Evolutionary conservation across 164 flowering plant species (phyloP), one percentile per base, ranked within the genome.

Genomic region (Malania oleifera): DNA sequence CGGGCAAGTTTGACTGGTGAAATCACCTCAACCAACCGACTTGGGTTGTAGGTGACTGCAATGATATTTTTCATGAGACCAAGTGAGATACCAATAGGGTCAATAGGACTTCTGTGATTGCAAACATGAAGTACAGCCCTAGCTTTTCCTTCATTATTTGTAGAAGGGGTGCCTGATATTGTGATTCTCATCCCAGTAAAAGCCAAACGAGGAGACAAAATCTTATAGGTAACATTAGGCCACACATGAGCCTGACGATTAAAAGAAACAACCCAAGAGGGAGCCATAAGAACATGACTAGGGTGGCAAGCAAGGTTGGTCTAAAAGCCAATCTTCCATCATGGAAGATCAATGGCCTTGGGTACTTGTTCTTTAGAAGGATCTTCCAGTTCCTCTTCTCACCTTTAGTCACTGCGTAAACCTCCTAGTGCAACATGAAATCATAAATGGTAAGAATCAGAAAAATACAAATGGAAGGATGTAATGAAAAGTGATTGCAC

Each of bases 341-440:
- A 58, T 86, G 93, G 58, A 86, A 84, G 18, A 86, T 68, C 34
- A 86, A 37, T 7, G 81, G 81, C 27, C 75, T 84, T 40, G 78
- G 80, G 64, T 77, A 77, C 47, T 40, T 76, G 3, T 77, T 66
- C 31, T 73, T 73, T 50, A 82, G 76, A 18, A 85, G 70, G 17
- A 3, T 23, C 19, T 70, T 26, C 75, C 71, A 69, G 7, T 51
- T 67, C 50, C 40, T 63, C 61, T 74, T 77, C 15, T 77, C 77
- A 18, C 61, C 52, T 61, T 56, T 58, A 37, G 62, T 66, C 54
- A 78, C 75, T 60, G 63, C 26, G 71, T 80, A 76, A 24, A 68
- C 51, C 57, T 71, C 83, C 84, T 82, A 80, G 22, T 20, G 15
- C 38, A 64, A 54, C 34, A 29, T 8, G 1, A 15, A 17, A 9